Evolutionary conservation across 1,139 yeast species (phyloP).

Genomic region (Diutina scorzettiae): DNA sequence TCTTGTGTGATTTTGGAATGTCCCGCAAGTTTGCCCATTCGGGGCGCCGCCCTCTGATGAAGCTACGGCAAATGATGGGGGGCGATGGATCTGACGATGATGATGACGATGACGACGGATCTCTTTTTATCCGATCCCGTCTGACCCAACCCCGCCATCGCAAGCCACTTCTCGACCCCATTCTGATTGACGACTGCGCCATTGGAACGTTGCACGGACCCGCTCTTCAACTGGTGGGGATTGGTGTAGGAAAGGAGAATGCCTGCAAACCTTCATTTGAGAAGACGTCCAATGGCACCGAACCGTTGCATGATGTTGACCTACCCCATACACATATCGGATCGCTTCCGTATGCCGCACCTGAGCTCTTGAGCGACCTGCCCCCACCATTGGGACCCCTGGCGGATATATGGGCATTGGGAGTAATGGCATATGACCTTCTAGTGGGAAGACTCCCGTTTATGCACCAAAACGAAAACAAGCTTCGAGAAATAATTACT

Average conservation of each 20-base stretch:
- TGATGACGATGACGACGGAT: constrained; percentile 2
- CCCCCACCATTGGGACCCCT: constrained; percentile 63
- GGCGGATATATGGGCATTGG: constrained; percentile 87
- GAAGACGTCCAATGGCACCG: not conserved
- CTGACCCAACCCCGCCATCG: constrained; percentile 1
- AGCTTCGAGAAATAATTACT: constrained; percentile 59
- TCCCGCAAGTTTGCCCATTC: constrained; percentile 14
- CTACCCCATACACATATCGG: constrained; percentile 68
- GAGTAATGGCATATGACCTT: constrained; percentile 66
- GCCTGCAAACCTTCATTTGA: not conserved
- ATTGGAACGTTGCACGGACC: constrained; percentile 18
- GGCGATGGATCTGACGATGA: not conserved
- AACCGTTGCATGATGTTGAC: constrained; percentile 10
- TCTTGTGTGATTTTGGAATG: constrained; percentile 89
- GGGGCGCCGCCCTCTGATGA: not conserved
- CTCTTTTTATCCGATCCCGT: not conserved
- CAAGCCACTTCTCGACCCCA: not conserved
- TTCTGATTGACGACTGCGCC: not conserved
- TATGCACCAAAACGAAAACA: constrained; percentile 70
- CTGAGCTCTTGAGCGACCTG: constrained; percentile 59
- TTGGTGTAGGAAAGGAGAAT: not conserved
- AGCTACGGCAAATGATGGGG: not conserved
- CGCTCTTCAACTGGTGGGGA: constrained; percentile 21
- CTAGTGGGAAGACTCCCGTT: constrained; percentile 70
- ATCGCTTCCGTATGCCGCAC: constrained; percentile 85